phyloP scores from a whole-genome alignment of 495 filamentous ascomycete species.

The Penicillium diatomitis region DNA sequence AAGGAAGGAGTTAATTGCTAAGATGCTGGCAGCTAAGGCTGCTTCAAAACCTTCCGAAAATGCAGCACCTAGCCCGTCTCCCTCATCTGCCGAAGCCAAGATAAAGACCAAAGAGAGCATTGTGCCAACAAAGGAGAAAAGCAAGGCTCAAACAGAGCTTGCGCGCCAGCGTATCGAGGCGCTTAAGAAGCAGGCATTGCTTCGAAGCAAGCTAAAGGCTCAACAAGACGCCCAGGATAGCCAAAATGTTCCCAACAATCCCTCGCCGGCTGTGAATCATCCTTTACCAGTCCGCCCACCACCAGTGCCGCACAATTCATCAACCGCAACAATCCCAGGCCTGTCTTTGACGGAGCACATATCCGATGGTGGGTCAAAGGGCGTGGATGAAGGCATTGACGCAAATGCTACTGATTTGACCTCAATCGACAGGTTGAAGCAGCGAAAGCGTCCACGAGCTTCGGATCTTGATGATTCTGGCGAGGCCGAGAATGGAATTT shows the following conservation, averaged over 20 bases:
- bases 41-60: conserved; percentile 15
- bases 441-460: conserved; percentile 76
- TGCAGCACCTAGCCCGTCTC: background rate
- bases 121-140: conserved; percentile 38
- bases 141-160: conserved; percentile 47
- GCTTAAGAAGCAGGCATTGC: conserved; percentile 35
- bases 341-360: conserved; percentile 38
- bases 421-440: conserved; percentile 19
- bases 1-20: conserved; percentile 67
- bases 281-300: conserved; percentile 39
- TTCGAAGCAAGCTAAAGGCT: conserved; percentile 24
- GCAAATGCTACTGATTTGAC: conserved; percentile 15
- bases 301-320: conserved; percentile 19
- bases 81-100: too few relatives aligned
- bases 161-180: conserved; percentile 44
- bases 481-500: conserved; percentile 52
- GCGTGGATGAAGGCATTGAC: conserved; percentile 3
- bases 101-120: conserved; percentile 11
- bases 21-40: conserved; percentile 55
- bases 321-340: conserved; percentile 40
- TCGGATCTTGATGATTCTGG: conserved; percentile 60
- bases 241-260: background rate
- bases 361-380: conserved; percentile 1
- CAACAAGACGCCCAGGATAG: conserved; percentile 8
- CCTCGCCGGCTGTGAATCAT: conserved; percentile 21